Evolutionary conservation across 2,329 filamentous ascomycete species (phyloP), one percentile per base, ranked within the genome.

Genomic region (Venturiaceae sp.): DNA sequence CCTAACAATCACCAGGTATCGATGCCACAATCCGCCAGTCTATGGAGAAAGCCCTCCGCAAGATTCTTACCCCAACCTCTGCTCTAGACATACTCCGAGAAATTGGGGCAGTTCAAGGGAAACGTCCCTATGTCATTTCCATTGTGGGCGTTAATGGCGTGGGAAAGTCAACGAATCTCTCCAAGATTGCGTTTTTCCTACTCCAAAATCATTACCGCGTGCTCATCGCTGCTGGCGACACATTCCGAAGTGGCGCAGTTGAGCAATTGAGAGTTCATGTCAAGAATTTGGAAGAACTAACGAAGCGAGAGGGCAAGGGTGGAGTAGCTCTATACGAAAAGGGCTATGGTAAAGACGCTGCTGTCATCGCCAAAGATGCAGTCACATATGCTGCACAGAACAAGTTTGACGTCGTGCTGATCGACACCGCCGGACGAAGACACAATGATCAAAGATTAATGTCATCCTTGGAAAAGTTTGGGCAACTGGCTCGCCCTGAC

Each of bases 81-180:
- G 97, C 92, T 3, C 82, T 97, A 63, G 94, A 99, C 72, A 84
- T 99, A 53, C 85, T 99, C 52, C 90, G 92, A 66, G 91, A 96
- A 70, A 97, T 99, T 65, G 86, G 92, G 68, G 82, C 86, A 47
- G 83, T 95, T 62, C 79, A 80, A 60, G 74, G 33, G 32, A 26
- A 81, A 21, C 86, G 94, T 3, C 94, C 94, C 46, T 99, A 97
- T 70, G 92, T 97, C 67, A 95, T 99, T 70, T 96, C 91, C 59
- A 96, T 99, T 62, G 94, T 99, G 46, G 94, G 94, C 62, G 94
- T 99, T 69, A 99, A 99, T 71, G 94, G 94, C 57, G 94, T 99
- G 37, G 94, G 94, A 68, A 99, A 99, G 76, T 96, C 92, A 16
- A 99, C 94, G 56, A 97, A 96, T 70, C 80, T 99, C 37, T 92